These are phyloP conservation scores for Torulaspora indica DNA, from an alignment of 805 yeast species.

Conservation along the genomic window DNA sequence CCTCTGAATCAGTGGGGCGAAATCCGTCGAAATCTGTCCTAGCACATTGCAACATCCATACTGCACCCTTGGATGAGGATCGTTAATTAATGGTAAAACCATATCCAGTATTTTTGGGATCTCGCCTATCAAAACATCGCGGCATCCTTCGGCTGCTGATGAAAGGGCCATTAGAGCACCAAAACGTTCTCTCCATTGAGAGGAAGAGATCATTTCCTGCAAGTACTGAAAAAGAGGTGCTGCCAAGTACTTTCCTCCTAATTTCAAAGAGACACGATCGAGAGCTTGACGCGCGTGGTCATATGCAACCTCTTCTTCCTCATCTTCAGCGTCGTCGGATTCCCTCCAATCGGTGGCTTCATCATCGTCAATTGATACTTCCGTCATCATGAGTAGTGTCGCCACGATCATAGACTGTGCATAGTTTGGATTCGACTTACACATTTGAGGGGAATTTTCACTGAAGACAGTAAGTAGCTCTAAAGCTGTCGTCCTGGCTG, in stretches of 20 bases:
- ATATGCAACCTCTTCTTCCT: slow-evolving; percentile 79
- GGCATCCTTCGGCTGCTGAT: slow-evolving; percentile 95
- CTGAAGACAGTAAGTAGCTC: slow-evolving; percentile 87
- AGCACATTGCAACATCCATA: slow-evolving; percentile 95
- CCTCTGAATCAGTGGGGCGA: slow-evolving; percentile 82
- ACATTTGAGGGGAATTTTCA: slow-evolving; percentile 93
- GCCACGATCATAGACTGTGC: slow-evolving; percentile 65
- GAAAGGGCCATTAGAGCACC: slow-evolving; percentile 97
- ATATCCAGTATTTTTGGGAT: slow-evolving; percentile 77
- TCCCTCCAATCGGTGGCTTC: slow-evolving; percentile 85
- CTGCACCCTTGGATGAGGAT: slow-evolving; percentile 90
- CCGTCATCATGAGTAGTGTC: slow-evolving; percentile 83
- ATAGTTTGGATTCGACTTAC: slow-evolving; percentile 71
- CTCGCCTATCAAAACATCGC: slow-evolving; percentile 78
- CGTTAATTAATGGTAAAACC: slow-evolving; percentile 79
- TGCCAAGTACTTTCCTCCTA: slow-evolving; percentile 80
- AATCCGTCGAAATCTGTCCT: slow-evolving; percentile 96
- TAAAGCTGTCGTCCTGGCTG: slow-evolving; percentile 77
- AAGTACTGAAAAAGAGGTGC: slow-evolving; percentile 81
- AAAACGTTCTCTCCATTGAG: slow-evolving; percentile 89
- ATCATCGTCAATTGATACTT: slow-evolving; percentile 83
- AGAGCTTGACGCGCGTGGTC: slow-evolving; percentile 93
- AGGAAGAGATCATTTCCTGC: slow-evolving; percentile 74
- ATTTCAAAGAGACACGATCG: slow-evolving; percentile 79
- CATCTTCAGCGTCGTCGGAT: slow-evolving; percentile 72